These are phyloP conservation scores for Hericium alpestre DNA, from an alignment of 768 basidiomycete genomes.

Conservation along the genomic window DNA sequence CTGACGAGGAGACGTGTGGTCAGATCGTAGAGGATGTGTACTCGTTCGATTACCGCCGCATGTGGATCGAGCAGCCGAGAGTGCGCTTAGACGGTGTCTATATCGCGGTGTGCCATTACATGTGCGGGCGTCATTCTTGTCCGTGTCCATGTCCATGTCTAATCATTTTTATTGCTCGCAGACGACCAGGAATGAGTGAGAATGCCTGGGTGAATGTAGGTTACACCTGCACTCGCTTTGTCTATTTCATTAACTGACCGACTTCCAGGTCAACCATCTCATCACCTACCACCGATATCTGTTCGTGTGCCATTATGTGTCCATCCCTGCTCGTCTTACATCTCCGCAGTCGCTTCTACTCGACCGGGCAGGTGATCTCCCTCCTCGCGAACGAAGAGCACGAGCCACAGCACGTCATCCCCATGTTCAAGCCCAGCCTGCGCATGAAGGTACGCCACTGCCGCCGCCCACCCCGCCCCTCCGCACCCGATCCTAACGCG, in stretches of 20 bases:
- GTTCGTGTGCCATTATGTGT: constrained; percentile 28
- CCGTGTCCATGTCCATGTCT: constrained; percentile 2
- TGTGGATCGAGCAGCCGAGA: constrained; percentile 78
- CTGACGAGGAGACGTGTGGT: constrained; percentile 37
- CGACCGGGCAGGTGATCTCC: constrained; percentile 78
- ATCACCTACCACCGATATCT: constrained; percentile 91
- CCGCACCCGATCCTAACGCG: background rate
- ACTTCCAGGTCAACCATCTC: constrained; percentile 60
- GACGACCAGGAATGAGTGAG: constrained; percentile 69
- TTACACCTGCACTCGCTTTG: constrained; percentile 1
- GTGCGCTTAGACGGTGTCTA: constrained; percentile 83
- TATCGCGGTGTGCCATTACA: constrained; percentile 84
- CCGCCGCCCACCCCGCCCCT: background rate
- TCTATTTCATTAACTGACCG: background rate
- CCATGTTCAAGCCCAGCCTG: constrained; percentile 61
- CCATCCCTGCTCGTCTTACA: background rate
- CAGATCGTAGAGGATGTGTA: constrained; percentile 39
- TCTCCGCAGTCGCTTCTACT: constrained; percentile 64
- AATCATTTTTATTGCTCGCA: constrained; percentile 18
- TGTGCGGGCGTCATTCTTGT: constrained; percentile 35
- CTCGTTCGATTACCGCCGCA: constrained; percentile 56
- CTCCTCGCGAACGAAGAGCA: constrained; percentile 74
- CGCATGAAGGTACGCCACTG: constrained; percentile 54
- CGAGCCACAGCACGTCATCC: constrained; percentile 61
- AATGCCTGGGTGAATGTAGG: constrained; percentile 81